These are phyloP conservation scores for Noccaea bulbosa DNA, from an alignment of 345 rosid genomes.

Conservation along the genomic window DNA sequence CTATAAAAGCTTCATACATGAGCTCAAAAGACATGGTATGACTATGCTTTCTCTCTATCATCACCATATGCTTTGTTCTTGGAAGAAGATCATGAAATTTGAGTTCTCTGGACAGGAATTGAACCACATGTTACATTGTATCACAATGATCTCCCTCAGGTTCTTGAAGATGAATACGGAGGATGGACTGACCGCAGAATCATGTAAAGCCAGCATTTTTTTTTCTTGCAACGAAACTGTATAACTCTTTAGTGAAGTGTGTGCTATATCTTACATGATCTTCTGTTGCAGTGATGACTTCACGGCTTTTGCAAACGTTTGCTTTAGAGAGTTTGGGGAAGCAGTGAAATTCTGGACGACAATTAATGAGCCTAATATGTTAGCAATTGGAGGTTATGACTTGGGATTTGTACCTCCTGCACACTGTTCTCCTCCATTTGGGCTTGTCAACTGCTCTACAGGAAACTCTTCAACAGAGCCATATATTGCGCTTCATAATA, in stretches of 20 bases:
- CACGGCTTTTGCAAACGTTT: slow-evolving; percentile 65
- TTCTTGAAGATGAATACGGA: slow-evolving; percentile 73
- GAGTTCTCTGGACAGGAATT: slow-evolving; percentile 48
- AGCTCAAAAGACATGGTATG: slow-evolving; percentile 50
- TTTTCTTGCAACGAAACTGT: background rate
- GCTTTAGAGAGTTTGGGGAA: slow-evolving; percentile 74
- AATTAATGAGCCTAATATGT: slow-evolving; percentile 68
- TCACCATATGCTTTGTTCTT: background rate
- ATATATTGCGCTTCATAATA: slow-evolving; percentile 61
- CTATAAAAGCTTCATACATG: slow-evolving; percentile 56
- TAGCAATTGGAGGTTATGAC: slow-evolving; percentile 47
- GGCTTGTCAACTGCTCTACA: slow-evolving; percentile 34
- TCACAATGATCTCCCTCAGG: slow-evolving; percentile 64
- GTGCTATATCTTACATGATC: background rate
- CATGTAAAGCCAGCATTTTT: slow-evolving; percentile 45
- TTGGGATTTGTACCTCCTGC: slow-evolving; percentile 40
- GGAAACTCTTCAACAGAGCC: slow-evolving; percentile 77
- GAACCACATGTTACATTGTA: slow-evolving; percentile 57
- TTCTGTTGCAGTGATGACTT: slow-evolving; percentile 65
- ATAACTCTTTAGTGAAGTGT: slow-evolving; percentile 6
- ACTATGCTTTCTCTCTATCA: background rate
- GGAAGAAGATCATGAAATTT: background rate
- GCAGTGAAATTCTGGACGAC: slow-evolving; percentile 64
- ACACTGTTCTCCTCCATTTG: slow-evolving; percentile 48
- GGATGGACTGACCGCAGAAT: slow-evolving; percentile 64